Base-by-base conservation (phyloP, 106 monocot species). In the Ottelia alismoides region DNA sequence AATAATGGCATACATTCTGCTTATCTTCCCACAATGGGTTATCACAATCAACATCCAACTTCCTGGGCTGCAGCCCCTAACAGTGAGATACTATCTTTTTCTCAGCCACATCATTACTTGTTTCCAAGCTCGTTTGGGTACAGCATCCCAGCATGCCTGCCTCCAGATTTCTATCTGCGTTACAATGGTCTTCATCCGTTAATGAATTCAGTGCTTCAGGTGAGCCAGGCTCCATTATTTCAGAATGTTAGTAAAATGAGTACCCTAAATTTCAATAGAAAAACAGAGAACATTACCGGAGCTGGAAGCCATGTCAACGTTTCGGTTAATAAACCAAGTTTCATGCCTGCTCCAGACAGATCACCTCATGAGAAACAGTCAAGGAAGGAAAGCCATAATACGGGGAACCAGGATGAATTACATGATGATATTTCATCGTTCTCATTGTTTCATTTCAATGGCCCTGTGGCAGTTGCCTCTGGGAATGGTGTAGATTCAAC, bases 61-160 rank as follows among this genome's bases (percentile, higher is more conserved):
- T n/a, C n/a, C n/a, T n/a, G n/a, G n/a, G n/a, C n/a, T n/a, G n/a
- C n/a, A n/a, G n/a, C n/a, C n/a, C n/a, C n/a, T n/a, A n/a, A n/a
- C n/a, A n/a, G n/a, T 60, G 72, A 76, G 24, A 49, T 69, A 20
- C 20, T 79, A 26, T 67, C 70, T 16, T 80, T 74, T 67, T 60
- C 72, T 2, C 79, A 74, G 53, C 57, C 52, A 16, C 54, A 55
- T 50, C 77, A 77, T 26, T 75, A 66, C 50, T 10, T 74, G 31
- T 52, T 58, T 69, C 52, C 66, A 16, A 35, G 56, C 28, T 56
- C 68, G 23, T 28, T 81, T 57, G 69, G 71, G 28, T 74, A 62
- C 72, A 73, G 71, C 57, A 24, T 73, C 24, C 24, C 60, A n/a
- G 28, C 66, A 32, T 59, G 55, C 32, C 57, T 19, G 11, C 40